Conservation (phyloP, 2,329 filamentous ascomycete genomes). For the Colletotrichum zoysiae region DNA sequence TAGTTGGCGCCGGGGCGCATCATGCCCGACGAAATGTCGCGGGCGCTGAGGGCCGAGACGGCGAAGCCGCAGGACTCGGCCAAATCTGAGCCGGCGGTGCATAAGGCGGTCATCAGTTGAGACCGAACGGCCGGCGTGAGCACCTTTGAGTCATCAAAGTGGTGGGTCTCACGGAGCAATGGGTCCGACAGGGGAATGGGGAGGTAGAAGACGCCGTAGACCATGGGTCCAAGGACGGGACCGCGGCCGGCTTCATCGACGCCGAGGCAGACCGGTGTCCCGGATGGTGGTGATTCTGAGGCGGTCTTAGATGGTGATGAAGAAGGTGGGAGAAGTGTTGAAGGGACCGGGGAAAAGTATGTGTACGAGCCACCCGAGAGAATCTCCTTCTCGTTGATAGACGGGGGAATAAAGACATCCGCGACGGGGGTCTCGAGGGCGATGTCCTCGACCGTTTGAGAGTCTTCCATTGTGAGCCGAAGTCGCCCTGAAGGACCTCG, state of each 20-base stretch:
- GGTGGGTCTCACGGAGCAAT: slow-evolving; percentile 82
- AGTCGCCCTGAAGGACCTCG: slow-evolving; percentile 10
- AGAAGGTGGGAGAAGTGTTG: slow-evolving; percentile 64
- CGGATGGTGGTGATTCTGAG: slow-evolving; percentile 18
- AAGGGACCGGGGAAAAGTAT: slow-evolving; percentile 78
- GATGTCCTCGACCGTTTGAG: slow-evolving; percentile 52
- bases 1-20: slow-evolving; percentile 74
- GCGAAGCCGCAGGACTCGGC: slow-evolving; percentile 81
- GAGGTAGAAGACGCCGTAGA: slow-evolving; percentile 80
- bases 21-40: slow-evolving; percentile 86
- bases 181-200: slow-evolving; percentile 78
- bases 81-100: slow-evolving; percentile 68
- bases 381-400: slow-evolving; percentile 69
- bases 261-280: slow-evolving; percentile 76
- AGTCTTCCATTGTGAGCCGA: slow-evolving; percentile 54
- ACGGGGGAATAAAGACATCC: slow-evolving; percentile 74
- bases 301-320: slow-evolving; percentile 39
- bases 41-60: slow-evolving; percentile 82
- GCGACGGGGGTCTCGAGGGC: slow-evolving; percentile 51
- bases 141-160: slow-evolving; percentile 96
- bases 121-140: slow-evolving; percentile 85
- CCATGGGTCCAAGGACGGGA: slow-evolving; percentile 88
- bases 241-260: slow-evolving; percentile 95
- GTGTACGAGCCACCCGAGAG: slow-evolving; percentile 76
- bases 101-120: slow-evolving; percentile 76